Conservation (phyloP, 1,139 yeast species). For the Sugiyamaella castrensis region DNA sequence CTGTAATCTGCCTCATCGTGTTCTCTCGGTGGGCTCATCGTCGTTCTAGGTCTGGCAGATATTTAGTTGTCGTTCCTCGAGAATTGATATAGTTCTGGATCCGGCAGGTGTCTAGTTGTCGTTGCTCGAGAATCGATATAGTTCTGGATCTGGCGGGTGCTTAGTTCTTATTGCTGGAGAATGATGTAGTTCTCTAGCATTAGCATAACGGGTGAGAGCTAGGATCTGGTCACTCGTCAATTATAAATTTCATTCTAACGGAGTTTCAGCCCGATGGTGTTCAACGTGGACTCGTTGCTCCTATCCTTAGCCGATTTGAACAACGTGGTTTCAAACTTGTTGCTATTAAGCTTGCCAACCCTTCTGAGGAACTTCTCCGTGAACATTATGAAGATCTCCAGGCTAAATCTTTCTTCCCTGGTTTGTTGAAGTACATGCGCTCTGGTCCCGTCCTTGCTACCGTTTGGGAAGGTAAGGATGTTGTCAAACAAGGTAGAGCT, state of each 20-base stretch:
- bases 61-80: neutral
- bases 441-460: conserved; percentile 99
- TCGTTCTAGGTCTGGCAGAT: too few species aligned
- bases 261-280: conserved; percentile 91
- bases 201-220: too few species aligned
- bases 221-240: too few species aligned
- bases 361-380: conserved; percentile 84
- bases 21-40: too few species aligned
- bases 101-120: neutral
- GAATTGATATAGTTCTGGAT: neutral
- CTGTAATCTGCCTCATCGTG: too few species aligned
- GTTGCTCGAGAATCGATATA: too few species aligned
- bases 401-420: conserved; percentile 96
- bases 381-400: conserved; percentile 95
- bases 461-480: conserved; percentile 99
- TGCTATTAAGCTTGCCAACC: conserved; percentile 86
- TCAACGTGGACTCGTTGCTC: conserved; percentile 94
- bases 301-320: conserved; percentile 92
- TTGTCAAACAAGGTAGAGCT: conserved; percentile 96
- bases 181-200: too few species aligned
- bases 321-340: conserved; percentile 97
- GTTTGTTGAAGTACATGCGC: conserved; percentile 88
- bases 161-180: too few species aligned
- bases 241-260: too few species aligned
- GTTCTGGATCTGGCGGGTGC: too few species aligned